These are phyloP conservation scores for Coemansia pectinata DNA, from an alignment of 192 early-diverging fungal genomes.

Conservation along the genomic window DNA sequence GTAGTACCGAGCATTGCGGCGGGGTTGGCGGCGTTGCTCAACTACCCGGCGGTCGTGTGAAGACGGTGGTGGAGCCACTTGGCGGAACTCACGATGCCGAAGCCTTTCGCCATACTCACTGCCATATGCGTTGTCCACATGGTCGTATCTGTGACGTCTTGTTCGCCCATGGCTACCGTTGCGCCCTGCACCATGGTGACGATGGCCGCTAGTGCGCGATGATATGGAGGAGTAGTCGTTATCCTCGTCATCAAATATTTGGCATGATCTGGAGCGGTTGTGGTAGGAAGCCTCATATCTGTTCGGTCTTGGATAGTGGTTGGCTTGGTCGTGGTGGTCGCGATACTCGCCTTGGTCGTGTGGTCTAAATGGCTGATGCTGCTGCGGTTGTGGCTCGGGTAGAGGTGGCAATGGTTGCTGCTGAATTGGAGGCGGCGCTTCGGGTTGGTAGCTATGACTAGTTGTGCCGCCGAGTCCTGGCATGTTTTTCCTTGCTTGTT, in stretches of 20 bases:
- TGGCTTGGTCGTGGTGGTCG: constrained; percentile 11
- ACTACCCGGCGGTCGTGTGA: constrained; percentile 15
- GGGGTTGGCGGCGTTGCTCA: constrained; percentile 12
- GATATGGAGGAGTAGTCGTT: constrained; percentile 18
- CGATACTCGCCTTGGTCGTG: constrained; percentile 11
- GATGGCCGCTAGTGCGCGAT: constrained; percentile 19
- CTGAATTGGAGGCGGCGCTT: background rate
- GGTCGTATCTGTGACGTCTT: constrained; percentile 16
- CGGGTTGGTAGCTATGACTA: constrained; percentile 49
- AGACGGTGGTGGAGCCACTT: constrained; percentile 9
- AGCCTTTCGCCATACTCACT: constrained; percentile 19
- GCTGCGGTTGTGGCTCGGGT: constrained; percentile 8
- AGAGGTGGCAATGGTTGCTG: constrained; percentile 5
- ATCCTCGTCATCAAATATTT: constrained; percentile 11
- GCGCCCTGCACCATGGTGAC: background rate
- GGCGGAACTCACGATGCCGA: constrained; percentile 26
- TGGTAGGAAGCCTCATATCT: constrained; percentile 5
- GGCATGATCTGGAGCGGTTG: constrained; percentile 14
- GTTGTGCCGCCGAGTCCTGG: constrained; percentile 49
- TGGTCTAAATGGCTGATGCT: constrained; percentile 7
- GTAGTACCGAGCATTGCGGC: constrained; percentile 19
- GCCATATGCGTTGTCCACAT: constrained; percentile 11
- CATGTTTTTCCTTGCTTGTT: constrained; percentile 44
- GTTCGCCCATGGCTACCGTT: constrained; percentile 5
- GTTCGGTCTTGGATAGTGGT: constrained; percentile 5